A percentile compares a stretch with the other conserved stretches of the same genome.
Evolutionary conservation across 768 basidiomycete species (phyloP).

Genomic region (Filobasidium wieringae): DNA sequence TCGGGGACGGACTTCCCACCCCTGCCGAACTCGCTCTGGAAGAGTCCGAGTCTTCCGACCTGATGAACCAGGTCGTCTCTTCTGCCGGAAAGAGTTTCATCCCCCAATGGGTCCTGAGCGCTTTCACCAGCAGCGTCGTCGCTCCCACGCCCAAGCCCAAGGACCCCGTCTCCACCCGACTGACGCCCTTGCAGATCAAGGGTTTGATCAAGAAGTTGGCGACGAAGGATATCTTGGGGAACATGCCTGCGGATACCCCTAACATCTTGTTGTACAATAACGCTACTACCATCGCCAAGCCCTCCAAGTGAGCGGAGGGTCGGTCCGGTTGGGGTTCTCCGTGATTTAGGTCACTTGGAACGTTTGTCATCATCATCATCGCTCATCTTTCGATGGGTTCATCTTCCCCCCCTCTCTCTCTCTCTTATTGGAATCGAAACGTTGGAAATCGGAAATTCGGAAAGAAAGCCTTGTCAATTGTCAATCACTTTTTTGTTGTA

Average conservation of each 20-base stretch:
- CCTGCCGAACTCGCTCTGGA: conserved; percentile 41
- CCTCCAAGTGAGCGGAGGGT: too few species aligned
- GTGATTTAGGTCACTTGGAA: too few species aligned
- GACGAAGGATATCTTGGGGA: conserved; percentile 47
- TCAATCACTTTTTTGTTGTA: too few species aligned
- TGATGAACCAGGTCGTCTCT: conserved; percentile 14
- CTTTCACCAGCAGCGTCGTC: conserved; percentile 24
- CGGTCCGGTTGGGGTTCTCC: too few species aligned
- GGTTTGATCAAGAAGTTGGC: conserved; percentile 55
- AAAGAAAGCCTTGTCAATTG: too few species aligned
- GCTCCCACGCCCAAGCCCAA: conserved; percentile 23
- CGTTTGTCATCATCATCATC: too few species aligned
- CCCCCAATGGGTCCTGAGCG: conserved; percentile 50
- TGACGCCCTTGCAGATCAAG: conserved; percentile 68
- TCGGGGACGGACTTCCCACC: conserved; percentile 44
- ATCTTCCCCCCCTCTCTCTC: too few species aligned
- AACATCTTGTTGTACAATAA: conserved; percentile 40
- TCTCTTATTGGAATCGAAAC: too few species aligned
- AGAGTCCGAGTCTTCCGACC: background rate
- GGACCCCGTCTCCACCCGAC: conserved; percentile 26
- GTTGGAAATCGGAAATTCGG: too few species aligned
- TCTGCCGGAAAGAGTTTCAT: conserved; percentile 42
- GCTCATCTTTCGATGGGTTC: too few species aligned
- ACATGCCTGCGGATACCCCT: conserved; percentile 38
- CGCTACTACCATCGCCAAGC: conserved; percentile 22